Percentiles rank a stretch among this genome's conserved stretches.
phyloP scores from a whole-genome alignment of 2,329 filamentous ascomycete species.

The Alternaria gaisen region DNA sequence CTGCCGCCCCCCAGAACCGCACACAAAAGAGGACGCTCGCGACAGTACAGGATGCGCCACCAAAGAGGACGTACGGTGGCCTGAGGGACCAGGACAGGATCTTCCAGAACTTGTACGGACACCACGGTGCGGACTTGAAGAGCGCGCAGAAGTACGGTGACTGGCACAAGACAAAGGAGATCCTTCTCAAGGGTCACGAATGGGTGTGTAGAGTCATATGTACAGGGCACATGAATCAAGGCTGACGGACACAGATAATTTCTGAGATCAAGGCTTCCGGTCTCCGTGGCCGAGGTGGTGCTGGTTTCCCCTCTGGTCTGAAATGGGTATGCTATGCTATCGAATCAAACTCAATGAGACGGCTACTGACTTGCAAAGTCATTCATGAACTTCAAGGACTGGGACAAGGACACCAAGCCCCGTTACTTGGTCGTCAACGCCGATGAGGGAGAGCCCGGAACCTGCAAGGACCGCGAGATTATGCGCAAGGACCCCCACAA shows the following conservation, averaged over 20 bases:
- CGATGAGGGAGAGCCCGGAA: slow-evolving; percentile 97
- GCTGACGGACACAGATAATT: slow-evolving; percentile 73
- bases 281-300: slow-evolving; percentile 92
- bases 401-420: slow-evolving; percentile 97
- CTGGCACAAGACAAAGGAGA: slow-evolving; percentile 99
- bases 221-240: not conserved
- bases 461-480: slow-evolving; percentile 99
- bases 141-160: slow-evolving; percentile 97
- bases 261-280: slow-evolving; percentile 96
- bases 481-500: slow-evolving; percentile 99
- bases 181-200: slow-evolving; percentile 94
- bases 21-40: slow-evolving; percentile 73
- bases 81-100: slow-evolving; percentile 97
- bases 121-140: slow-evolving; percentile 89
- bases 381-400: slow-evolving; percentile 99
- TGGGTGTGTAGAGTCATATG: slow-evolving; percentile 66
- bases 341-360: not conserved
- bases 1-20: slow-evolving; percentile 51
- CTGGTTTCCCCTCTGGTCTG: slow-evolving; percentile 95
- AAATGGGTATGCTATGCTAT: slow-evolving; percentile 81
- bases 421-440: slow-evolving; percentile 98
- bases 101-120: slow-evolving; percentile 97
- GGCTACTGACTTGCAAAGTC: slow-evolving; percentile 66
- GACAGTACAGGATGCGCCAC: slow-evolving; percentile 60
- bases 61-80: slow-evolving; percentile 78